Evolutionary conservation across 441 rosid genomes (phyloP).

Genomic region (Euphorbia corollata): DNA sequence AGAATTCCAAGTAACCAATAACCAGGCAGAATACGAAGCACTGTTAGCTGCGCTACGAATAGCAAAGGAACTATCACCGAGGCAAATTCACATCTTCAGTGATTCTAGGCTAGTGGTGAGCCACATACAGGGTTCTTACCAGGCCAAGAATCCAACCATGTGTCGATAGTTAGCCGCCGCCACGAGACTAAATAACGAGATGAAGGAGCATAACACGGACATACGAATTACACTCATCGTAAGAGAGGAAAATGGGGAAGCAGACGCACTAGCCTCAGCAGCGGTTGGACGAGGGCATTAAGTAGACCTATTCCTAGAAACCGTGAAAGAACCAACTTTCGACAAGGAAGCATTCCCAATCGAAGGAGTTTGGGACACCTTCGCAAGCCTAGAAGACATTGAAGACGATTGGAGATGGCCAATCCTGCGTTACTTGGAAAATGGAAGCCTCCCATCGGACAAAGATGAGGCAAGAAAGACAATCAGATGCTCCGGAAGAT

Average conservation of each 20-base stretch:
- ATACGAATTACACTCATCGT: too few relatives aligned
- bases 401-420: too few relatives aligned
- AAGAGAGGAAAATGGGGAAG: neutral
- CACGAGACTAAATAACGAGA: neutral
- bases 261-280: neutral
- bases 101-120: neutral
- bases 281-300: neutral
- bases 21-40: neutral
- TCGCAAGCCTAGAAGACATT: neutral
- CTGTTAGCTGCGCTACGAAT: neutral
- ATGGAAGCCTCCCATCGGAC: too few relatives aligned
- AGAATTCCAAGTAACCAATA: neutral
- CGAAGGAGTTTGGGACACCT: too few relatives aligned
- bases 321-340: neutral
- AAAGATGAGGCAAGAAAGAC: neutral
- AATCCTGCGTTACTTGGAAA: too few relatives aligned
- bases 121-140: neutral
- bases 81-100: neutral
- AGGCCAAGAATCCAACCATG: neutral
- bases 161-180: neutral
- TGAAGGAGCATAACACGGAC: too few relatives aligned
- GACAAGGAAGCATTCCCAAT: neutral
- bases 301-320: neutral
- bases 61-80: neutral
- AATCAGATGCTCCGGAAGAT: neutral